Evolutionary conservation across 306 rosid species (phyloP), one percentile per base, ranked within the genome.

Genomic region (Inga leiocalycina): DNA sequence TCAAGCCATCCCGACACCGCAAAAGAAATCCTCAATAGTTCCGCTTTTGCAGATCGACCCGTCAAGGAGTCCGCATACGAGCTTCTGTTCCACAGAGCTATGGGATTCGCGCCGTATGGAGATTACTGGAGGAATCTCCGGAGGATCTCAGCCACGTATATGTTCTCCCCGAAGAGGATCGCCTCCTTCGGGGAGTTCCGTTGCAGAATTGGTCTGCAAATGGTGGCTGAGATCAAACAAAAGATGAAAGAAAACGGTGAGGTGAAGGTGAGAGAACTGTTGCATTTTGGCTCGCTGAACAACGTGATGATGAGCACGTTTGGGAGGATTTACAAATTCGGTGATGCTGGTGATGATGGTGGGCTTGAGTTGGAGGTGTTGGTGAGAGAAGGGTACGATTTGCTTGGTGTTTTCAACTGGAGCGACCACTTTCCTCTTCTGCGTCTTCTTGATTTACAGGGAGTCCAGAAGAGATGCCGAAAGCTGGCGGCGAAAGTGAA

Each of bases 351-450:
- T 14, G 78, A 17, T 8, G 78, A 24, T 22, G 80, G 82, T 56
- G 90, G 79, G 80, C 24, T 39, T 69, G 93, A 83, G 79, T 80
- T 93, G 43, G 93, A 92, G 77, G 85, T 27, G 61, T 57, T 93
- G 82, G 98, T 92, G 64, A 88, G 83, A 19, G 94, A 93, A 79
- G 98, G 97, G 82, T 93, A 92, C 74, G 97, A 89, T 66, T 73
- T 93, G 79, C 94, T 93, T 57, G 94, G 98, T 34, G 27, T 73
- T 64, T 93, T 93, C 68, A 92, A 92, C 71, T 93, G 98, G 98
- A 89, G 91, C 76, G 97, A 93, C 72, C 94, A 92, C 51, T 92
- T 93, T 46, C 97, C 97, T 17, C 35, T 93, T 0, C 59, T 91
- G 86, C 91, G 92, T 19, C 83, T 86, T 86, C 73, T 92, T 81